Evolutionary conservation across 352 stramenopile species (phyloP).

Genomic region (Phytophthora syringae): DNA sequence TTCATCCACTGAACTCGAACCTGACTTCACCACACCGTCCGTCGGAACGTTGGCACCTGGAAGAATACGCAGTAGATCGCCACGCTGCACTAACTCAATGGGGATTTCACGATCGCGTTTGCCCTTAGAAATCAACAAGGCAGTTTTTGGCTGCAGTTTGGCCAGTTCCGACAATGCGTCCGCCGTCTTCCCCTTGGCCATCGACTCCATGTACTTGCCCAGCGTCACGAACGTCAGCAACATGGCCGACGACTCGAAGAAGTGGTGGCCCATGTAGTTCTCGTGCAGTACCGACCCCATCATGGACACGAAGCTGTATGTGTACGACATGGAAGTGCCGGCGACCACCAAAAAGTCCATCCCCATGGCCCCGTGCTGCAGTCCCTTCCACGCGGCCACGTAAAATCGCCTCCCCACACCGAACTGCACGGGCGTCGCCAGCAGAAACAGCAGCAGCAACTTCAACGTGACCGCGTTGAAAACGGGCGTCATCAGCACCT

Average conservation of each 20-base stretch:
- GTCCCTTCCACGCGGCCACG: conserved; percentile 78
- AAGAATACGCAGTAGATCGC: conserved; percentile 72
- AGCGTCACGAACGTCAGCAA: conserved; percentile 88
- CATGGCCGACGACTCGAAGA: conserved; percentile 90
- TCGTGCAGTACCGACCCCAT: conserved; percentile 63
- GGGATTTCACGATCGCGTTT: conserved; percentile 74
- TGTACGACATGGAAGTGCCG: conserved; percentile 86
- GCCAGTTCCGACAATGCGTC: conserved; percentile 75
- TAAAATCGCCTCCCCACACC: conserved; percentile 83
- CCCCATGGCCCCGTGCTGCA: conserved; percentile 88
- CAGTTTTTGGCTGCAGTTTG: conserved; percentile 83
- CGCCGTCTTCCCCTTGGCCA: conserved; percentile 87
- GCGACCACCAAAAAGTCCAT: conserved; percentile 91
- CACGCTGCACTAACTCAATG: conserved; percentile 86
- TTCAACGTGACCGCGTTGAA: conserved; percentile 83
- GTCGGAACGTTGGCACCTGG: conserved; percentile 84
- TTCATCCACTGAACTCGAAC: conserved; percentile 75
- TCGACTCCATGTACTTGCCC: conserved; percentile 90
- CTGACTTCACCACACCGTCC: conserved; percentile 80
- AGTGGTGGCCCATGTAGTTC: conserved; percentile 82
- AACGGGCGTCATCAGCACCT: conserved; percentile 75
- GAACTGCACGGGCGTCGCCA: conserved; percentile 89
- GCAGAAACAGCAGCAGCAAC: conserved; percentile 83
- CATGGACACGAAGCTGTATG: conserved; percentile 86
- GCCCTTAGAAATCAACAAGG: conserved; percentile 59